Conservation (phyloP, 192 early-diverging fungal species). For the Podila verticillata region DNA sequence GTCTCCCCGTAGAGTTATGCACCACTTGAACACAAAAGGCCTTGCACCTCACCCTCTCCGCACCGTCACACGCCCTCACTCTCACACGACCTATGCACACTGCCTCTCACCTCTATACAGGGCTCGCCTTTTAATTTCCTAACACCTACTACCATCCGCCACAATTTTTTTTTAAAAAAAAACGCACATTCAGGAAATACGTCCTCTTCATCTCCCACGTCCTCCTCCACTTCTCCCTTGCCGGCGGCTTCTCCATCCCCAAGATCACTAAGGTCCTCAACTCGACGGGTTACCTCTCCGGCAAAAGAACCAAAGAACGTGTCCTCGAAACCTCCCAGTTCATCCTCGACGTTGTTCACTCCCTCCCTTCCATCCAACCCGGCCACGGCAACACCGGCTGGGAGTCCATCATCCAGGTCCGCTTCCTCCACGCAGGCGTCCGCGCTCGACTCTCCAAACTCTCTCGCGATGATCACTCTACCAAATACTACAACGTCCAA, state of each 20-base stretch:
- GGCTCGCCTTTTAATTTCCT: too few relatives aligned
- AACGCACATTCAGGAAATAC: conserved; percentile 8
- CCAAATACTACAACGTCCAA: conserved; percentile 18
- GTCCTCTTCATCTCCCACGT: conserved; percentile 11
- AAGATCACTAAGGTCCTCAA: conserved; percentile 44
- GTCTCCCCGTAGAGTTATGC: not conserved
- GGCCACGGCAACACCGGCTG: conserved; percentile 15
- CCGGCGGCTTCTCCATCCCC: conserved; percentile 20
- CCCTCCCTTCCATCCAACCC: conserved; percentile 21
- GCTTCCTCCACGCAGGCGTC: conserved; percentile 36
- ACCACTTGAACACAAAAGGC: not conserved
- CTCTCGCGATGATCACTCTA: conserved; percentile 9
- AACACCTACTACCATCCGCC: not conserved
- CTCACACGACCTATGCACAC: too few relatives aligned
- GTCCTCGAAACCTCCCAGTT: conserved; percentile 30
- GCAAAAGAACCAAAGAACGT: conserved; percentile 15
- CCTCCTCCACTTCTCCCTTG: conserved; percentile 33
- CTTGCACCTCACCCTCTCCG: too few relatives aligned
- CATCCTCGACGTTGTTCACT: conserved; percentile 17
- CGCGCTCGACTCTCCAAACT: conserved; percentile 22
- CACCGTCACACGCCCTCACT: too few relatives aligned
- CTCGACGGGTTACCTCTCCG: conserved; percentile 24
- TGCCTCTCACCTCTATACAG: too few relatives aligned
- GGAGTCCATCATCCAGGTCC: conserved; percentile 37
- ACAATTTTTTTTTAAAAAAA: too few relatives aligned